These are phyloP conservation scores for Leccinum sublutescens DNA, from an alignment of 768 basidiomycete species.

Conservation along the genomic window DNA sequence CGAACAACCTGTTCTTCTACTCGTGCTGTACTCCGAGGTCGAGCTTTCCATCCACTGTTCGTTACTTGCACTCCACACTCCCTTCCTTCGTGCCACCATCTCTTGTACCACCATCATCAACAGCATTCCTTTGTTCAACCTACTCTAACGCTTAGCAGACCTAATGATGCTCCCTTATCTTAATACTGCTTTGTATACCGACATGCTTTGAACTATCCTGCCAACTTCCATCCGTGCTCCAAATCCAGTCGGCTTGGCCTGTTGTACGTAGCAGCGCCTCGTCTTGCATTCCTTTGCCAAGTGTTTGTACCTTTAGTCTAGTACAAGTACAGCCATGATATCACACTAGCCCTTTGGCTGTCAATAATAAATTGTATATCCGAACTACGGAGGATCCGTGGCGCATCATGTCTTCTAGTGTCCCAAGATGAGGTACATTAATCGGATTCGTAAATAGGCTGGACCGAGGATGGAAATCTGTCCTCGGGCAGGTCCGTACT, in stretches of 20 bases:
- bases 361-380: not conserved
- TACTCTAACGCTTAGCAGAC: conserved; percentile 1
- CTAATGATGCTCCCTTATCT: not conserved
- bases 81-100: not conserved
- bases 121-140: conserved; percentile 12
- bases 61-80: not conserved
- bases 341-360: not conserved
- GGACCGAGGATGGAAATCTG: conserved; percentile 1
- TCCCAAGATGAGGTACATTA: not conserved
- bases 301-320: not conserved
- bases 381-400: conserved; percentile 6
- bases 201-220: not conserved
- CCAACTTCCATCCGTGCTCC: not conserved
- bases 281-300: not conserved
- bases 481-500: not conserved
- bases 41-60: not conserved
- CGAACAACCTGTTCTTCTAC: conserved; percentile 12
- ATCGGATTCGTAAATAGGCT: not conserved
- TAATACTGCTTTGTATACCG: not conserved
- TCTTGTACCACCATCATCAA: conserved; percentile 8
- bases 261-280: not conserved
- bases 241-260: not conserved
- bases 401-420: not conserved
- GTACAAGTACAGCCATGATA: not conserved
- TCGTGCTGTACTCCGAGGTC: conserved; percentile 10